Base-by-base conservation (phyloP, 1,139 yeast species). In the Geotrichum europaeum region DNA sequence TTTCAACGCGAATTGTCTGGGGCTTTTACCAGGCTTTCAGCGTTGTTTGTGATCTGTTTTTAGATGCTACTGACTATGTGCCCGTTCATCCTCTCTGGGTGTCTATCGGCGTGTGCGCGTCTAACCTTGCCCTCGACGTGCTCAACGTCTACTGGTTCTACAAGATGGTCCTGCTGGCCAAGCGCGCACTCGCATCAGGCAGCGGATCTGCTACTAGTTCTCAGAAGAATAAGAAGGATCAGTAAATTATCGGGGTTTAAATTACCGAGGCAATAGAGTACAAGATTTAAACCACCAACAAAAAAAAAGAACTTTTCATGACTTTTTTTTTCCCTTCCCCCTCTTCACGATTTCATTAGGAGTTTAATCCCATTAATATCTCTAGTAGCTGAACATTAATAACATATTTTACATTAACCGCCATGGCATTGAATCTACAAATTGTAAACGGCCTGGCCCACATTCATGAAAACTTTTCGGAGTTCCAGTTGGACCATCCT, bases 21-120 rank as follows among this genome's bases (percentile, higher is more conserved):
- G 99, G 99, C 5, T 86, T 91, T 81, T 85, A 83, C 72, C 89
- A 91, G 61, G 86, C 86, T 52, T 65, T 65, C 57, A 91, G 85
- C 73, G 66, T 70, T 55, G 70, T 64, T 54, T 51, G 49, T 56
- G 75, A 72, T 58, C 60, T 68, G 13, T 62, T 70, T 49, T 24
- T 54, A 49, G 55, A 56, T 20, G 40, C 55, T 3, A 25, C 58
- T 22, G 59, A 59, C 36, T 60, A 60, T 12, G 60, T 63, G 50
- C 72, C 74, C 56, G 61, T 70, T 50, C 80, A 78, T 62, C 79
- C 80, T 32, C 64, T 77, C 65, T 75, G 78, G 65, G 79, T 79
- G 40, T 82, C 87, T 0, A 45, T 72, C 5, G 67, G 83, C 47
- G 83, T 88, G 59, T 76, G 89, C 65, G 63, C 72, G 2, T 82